phyloP scores from a whole-genome alignment of 108 stramenopile species.

The Cyclotella choctawhatcheeana region DNA sequence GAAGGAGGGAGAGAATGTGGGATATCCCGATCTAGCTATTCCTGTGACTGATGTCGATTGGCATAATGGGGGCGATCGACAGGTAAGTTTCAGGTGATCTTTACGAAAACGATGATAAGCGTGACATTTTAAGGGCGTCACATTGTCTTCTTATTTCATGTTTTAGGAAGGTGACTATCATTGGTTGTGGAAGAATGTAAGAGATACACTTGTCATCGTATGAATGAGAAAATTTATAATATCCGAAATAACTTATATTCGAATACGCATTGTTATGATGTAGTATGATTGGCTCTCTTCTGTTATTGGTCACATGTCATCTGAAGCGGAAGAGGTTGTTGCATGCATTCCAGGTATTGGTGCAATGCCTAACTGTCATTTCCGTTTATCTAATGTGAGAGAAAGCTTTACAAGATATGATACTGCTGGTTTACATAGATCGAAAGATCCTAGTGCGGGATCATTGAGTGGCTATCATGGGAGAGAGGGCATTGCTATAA shows the following conservation, averaged over 20 bases:
- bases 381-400: constrained; percentile 52
- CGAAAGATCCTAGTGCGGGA: constrained; percentile 57
- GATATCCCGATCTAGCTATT: constrained; percentile 56
- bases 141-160: not conserved
- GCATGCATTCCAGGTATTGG: constrained; percentile 54
- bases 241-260: too few relatives aligned
- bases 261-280: not conserved
- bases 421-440: constrained; percentile 50
- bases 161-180: constrained; percentile 21
- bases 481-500: constrained; percentile 30
- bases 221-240: too few relatives aligned
- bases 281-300: constrained; percentile 39
- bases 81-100: not conserved
- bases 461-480: constrained; percentile 58
- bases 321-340: constrained; percentile 37
- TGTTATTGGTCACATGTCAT: constrained; percentile 15
- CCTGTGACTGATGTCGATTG: constrained; percentile 55
- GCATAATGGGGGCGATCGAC: constrained; percentile 40
- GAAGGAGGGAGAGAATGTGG: constrained; percentile 49
- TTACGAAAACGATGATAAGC: too few relatives aligned
- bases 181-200: constrained; percentile 25
- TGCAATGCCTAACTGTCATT: constrained; percentile 56
- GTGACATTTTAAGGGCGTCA: too few relatives aligned
- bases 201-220: too few relatives aligned
- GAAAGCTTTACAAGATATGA: constrained; percentile 43